These are phyloP conservation scores for Aspergillus jensenii DNA, from an alignment of 2,329 filamentous ascomycete genomes.

Conservation along the genomic window DNA sequence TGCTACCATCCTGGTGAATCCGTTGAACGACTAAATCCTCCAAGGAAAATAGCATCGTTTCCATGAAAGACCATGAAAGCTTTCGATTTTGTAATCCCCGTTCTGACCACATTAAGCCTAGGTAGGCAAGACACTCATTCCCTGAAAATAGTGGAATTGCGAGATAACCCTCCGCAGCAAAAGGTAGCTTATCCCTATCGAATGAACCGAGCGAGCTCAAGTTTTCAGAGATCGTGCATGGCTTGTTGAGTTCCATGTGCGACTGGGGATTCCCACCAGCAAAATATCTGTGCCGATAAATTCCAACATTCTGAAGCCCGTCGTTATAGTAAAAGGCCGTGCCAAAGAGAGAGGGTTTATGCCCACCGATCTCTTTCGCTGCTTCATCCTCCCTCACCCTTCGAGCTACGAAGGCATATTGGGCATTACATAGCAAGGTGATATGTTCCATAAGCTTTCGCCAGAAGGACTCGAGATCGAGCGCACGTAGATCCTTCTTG, in stretches of 20 bases:
- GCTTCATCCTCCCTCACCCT: slow-evolving; percentile 61
- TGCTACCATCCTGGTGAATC: slow-evolving; percentile 55
- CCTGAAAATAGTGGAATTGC: slow-evolving; percentile 65
- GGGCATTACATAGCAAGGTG: slow-evolving; percentile 61
- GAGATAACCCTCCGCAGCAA: slow-evolving; percentile 65
- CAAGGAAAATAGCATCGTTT: slow-evolving; percentile 66
- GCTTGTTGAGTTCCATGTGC: slow-evolving; percentile 71
- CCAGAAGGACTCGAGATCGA: slow-evolving; percentile 64
- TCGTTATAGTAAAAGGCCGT: slow-evolving; percentile 67
- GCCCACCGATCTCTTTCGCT: slow-evolving; percentile 61
- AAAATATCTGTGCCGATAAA: slow-evolving; percentile 63
- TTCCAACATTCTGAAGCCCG: slow-evolving; percentile 52
- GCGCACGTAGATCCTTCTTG: slow-evolving; percentile 55
- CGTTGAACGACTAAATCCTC: slow-evolving; percentile 65
- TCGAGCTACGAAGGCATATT: slow-evolving; percentile 69
- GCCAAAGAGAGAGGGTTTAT: slow-evolving; percentile 63
- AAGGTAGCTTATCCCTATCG: slow-evolving; percentile 57
- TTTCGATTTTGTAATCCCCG: slow-evolving; percentile 57
- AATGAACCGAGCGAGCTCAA: slow-evolving; percentile 62
- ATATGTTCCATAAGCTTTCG: slow-evolving; percentile 62
- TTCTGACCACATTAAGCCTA: slow-evolving; percentile 70
- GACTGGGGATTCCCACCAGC: slow-evolving; percentile 65
- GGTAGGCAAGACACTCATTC: slow-evolving; percentile 67
- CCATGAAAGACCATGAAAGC: slow-evolving; percentile 65
- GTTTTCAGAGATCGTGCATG: slow-evolving; percentile 65